Percentiles rank a stretch among this genome's conserved stretches.
phyloP scores from a whole-genome alignment of 2,329 filamentous ascomycete species.

The Claviceps paspali region DNA sequence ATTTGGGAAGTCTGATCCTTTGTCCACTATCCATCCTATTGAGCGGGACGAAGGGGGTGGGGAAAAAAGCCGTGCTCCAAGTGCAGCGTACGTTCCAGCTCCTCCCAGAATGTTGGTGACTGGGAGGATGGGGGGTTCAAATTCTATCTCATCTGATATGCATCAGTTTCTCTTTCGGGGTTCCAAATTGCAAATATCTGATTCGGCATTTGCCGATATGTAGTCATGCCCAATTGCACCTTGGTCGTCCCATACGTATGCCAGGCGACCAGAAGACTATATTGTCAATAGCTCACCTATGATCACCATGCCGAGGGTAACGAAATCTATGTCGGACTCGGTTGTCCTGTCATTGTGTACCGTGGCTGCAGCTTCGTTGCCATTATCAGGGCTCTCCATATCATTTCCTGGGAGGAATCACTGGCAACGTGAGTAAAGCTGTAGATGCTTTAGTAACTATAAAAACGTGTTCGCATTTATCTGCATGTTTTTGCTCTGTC shows the following conservation, averaged over 20 bases:
- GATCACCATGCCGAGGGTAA: conserved; percentile 60
- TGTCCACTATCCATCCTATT: conserved; percentile 84
- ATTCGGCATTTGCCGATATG: not conserved
- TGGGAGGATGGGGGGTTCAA: conserved; percentile 50
- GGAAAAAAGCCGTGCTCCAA: conserved; percentile 81
- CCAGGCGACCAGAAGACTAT: not conserved
- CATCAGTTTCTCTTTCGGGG: conserved; percentile 1
- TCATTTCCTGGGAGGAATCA: too few species aligned
- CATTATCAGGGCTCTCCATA: not conserved
- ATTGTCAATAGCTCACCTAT: conserved; percentile 40
- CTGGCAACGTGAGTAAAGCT: too few species aligned
- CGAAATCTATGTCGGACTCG: conserved; percentile 37
- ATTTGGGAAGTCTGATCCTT: conserved; percentile 71
- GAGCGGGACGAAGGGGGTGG: conserved; percentile 47
- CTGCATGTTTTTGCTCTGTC: too few species aligned
- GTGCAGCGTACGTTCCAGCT: conserved; percentile 69
- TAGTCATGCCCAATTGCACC: not conserved
- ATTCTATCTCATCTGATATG: conserved; percentile 78
- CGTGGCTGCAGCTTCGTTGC: not conserved
- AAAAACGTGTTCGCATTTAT: too few species aligned
- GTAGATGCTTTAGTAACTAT: too few species aligned
- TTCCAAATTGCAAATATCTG: not conserved
- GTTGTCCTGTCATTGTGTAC: not conserved
- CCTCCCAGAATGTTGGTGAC: conserved; percentile 73
- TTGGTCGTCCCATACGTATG: not conserved